Evolutionary conservation across 345 rosid genomes (phyloP).

Genomic region (Brassica cretica): DNA sequence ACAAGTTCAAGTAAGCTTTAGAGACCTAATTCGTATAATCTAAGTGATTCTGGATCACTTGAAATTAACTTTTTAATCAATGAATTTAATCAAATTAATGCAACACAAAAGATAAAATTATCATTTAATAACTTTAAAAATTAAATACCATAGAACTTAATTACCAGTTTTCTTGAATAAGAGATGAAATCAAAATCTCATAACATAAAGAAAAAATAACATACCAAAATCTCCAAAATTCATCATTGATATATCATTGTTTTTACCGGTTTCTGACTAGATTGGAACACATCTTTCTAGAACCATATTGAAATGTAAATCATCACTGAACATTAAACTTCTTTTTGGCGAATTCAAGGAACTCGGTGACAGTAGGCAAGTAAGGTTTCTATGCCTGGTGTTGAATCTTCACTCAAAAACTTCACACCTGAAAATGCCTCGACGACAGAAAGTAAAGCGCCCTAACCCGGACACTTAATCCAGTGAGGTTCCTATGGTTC

Average conservation of each 20-base stretch:
- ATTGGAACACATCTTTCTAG: neutral
- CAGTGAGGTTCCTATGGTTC: neutral
- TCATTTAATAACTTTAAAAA: neutral
- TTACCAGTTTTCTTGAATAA: neutral
- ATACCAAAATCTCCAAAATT: neutral
- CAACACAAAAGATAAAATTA: neutral
- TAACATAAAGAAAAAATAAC: neutral
- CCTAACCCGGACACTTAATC: neutral
- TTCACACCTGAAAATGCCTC: neutral
- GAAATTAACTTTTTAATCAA: neutral
- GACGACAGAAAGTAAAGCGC: neutral
- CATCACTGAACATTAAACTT: slow-evolving; percentile 1
- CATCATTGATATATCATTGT: neutral
- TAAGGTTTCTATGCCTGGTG: neutral
- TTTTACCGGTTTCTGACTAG: neutral
- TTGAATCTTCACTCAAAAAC: neutral
- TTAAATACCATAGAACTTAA: neutral
- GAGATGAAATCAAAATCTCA: neutral
- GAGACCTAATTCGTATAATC: neutral
- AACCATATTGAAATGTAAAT: neutral
- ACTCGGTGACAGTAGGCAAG: neutral
- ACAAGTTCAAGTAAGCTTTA: neutral
- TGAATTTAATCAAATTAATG: neutral
- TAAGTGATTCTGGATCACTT: neutral
- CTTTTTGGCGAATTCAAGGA: neutral